Conservation (phyloP, 495 filamentous ascomycete species). For the Astrocystis sublimbata region DNA sequence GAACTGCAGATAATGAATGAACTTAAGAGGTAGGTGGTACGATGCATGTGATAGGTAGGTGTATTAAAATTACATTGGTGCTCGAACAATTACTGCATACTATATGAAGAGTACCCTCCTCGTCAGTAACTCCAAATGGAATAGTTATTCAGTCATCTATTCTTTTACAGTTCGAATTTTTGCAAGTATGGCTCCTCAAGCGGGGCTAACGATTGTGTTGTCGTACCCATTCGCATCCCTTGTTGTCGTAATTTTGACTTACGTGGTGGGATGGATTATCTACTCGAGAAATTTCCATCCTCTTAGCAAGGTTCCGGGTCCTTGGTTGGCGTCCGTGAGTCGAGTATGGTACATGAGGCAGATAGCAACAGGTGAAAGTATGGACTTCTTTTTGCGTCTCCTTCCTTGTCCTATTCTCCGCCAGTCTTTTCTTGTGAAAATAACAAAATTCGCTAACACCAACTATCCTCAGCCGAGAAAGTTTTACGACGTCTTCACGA, state of each 20-base stretch:
- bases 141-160: background rate
- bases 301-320: constrained; percentile 8
- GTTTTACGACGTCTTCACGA: background rate
- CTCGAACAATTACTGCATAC: background rate
- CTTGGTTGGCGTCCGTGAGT: constrained; percentile 8
- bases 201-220: background rate
- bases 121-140: background rate
- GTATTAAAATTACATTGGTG: background rate
- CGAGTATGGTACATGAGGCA: constrained; percentile 6
- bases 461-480: constrained; percentile 5
- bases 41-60: constrained; percentile 5
- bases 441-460: background rate
- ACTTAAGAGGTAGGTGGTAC: background rate
- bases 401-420: background rate
- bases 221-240: background rate
- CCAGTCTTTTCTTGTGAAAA: background rate
- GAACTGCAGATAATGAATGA: background rate
- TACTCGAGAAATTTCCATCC: constrained; percentile 5
- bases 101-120: constrained; percentile 6
- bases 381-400: background rate
- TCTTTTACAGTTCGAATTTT: background rate
- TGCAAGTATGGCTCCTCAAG: background rate
- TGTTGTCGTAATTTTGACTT: background rate
- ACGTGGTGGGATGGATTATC: constrained; percentile 4
- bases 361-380: constrained; percentile 6